A percentile compares a stretch with the other conserved stretches of the same genome.
Conservation (phyloP, 1,139 yeast species). For the Magnusiomyces sp. region DNA sequence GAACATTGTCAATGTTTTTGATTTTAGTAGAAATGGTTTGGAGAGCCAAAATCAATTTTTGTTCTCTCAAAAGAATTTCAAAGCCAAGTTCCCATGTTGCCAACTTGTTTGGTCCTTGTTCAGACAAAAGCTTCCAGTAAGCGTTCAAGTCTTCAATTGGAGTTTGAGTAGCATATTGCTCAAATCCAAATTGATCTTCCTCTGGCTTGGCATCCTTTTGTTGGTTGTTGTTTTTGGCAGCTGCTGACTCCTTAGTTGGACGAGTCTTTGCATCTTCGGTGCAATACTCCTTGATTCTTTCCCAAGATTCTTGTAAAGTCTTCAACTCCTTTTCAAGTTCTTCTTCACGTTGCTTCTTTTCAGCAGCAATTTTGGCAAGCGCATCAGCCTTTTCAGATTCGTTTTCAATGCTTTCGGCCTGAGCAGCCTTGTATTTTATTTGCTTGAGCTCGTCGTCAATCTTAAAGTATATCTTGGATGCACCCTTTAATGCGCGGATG, state of each 20-base stretch:
- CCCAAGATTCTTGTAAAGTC: too few species aligned
- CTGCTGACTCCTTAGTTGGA: too few species aligned
- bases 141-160: slow-evolving; percentile 18
- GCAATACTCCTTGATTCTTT: slow-evolving; percentile 17
- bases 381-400: slow-evolving; percentile 16
- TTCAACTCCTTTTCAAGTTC: slow-evolving; percentile 26
- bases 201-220: too few species aligned
- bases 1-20: slow-evolving; percentile 20
- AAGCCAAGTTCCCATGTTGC: slow-evolving; percentile 37
- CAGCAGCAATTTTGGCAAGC: slow-evolving; percentile 24
- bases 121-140: slow-evolving; percentile 33
- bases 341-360: slow-evolving; percentile 35
- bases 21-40: slow-evolving; percentile 37
- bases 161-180: too few species aligned
- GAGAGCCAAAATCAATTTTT: slow-evolving; percentile 41
- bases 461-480: slow-evolving; percentile 50
- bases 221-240: too few species aligned
- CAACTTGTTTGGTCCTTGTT: slow-evolving; percentile 29
- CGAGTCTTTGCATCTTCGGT: background rate
- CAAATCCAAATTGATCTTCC: too few species aligned
- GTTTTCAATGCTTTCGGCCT: slow-evolving; percentile 9
- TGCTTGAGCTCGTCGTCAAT: slow-evolving; percentile 24
- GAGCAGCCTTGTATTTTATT: slow-evolving; percentile 16
- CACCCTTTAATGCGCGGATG: slow-evolving; percentile 60
- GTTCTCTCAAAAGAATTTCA: slow-evolving; percentile 36